Conservation (phyloP, 140 eudicot genomes). For the Bidens hawaiensis region DNA sequence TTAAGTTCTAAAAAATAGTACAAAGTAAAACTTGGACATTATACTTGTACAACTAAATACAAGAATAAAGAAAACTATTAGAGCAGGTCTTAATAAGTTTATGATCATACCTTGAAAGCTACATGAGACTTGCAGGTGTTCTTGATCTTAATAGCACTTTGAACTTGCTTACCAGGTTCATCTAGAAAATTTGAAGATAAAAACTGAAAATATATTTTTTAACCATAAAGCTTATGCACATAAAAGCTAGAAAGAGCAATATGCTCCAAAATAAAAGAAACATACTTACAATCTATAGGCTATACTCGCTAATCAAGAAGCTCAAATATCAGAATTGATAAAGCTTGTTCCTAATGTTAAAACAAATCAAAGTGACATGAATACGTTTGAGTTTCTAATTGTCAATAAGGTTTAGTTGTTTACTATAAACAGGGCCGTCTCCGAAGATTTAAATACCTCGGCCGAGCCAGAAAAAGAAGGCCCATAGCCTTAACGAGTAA, state of each 20-base stretch:
- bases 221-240: too few relatives aligned
- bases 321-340: neutral
- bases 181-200: slow-evolving; percentile 34
- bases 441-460: too few relatives aligned
- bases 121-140: slow-evolving; percentile 97
- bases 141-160: slow-evolving; percentile 91
- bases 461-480: too few relatives aligned
- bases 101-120: slow-evolving; percentile 78
- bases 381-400: slow-evolving; percentile 4
- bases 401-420: neutral
- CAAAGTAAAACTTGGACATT: slow-evolving; percentile 4
- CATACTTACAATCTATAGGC: neutral
- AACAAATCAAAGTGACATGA: neutral
- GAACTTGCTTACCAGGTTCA: slow-evolving; percentile 99
- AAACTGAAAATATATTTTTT: neutral
- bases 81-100: neutral
- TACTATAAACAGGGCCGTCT: too few relatives aligned
- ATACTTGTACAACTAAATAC: neutral
- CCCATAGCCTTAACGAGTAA: too few relatives aligned
- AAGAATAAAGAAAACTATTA: neutral
- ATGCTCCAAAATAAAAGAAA: too few relatives aligned
- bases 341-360: neutral
- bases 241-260: too few relatives aligned
- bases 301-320: neutral
- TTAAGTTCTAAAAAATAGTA: neutral